Base-by-base conservation (phyloP, 805 yeast species). In the Debaryomyces maramus region DNA sequence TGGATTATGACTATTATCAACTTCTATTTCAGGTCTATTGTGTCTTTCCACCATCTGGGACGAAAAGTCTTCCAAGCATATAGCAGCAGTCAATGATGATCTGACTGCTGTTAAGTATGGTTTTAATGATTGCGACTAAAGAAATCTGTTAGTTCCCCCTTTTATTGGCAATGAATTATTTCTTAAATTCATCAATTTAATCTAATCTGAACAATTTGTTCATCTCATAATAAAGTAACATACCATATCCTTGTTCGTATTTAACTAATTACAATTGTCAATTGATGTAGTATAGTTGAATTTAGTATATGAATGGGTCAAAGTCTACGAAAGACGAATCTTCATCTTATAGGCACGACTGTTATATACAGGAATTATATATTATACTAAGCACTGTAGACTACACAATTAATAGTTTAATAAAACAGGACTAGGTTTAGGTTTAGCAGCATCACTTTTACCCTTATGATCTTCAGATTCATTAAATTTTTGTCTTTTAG, bases 31-130 rank as follows among this genome's bases (percentile, higher is more conserved):
- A 3, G 99, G 99, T 50, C 91, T 79, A 68, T 91, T 93, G 73
- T 93, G 99, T 65, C 99, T 85, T 69, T 93, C 99, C 15, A 86
- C 97, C 41, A 86, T 77, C 65, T 91, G 97, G 6, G 98, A 93
- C 22, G 97, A 85, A 61, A 93, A 93, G 68, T 90, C 90, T 59
- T 88, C 91, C 48, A 93, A 73, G 54, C 96, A 88, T 30, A 93
- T 73, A 5, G 98, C 96, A 7, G 97, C 97, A 19, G 95, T 88
- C 51, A 93, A 76, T 20, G 98, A 88, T 41, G 85, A 79, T 63
- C 98, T 84, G 27, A 93, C 99, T 1, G 97, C 97, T 6, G 87
- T 83, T 39, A 93, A 76, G 56, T 93, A 93, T 44, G 99, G 99
- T 56, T 91, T 88, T 45, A 93, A 78, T 3, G 99, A 91, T 80